Evolutionary conservation across 2,329 filamentous ascomycete genomes (phyloP), one percentile per base, ranked within the genome.

Genomic region (Cyphellophora attinorum): DNA sequence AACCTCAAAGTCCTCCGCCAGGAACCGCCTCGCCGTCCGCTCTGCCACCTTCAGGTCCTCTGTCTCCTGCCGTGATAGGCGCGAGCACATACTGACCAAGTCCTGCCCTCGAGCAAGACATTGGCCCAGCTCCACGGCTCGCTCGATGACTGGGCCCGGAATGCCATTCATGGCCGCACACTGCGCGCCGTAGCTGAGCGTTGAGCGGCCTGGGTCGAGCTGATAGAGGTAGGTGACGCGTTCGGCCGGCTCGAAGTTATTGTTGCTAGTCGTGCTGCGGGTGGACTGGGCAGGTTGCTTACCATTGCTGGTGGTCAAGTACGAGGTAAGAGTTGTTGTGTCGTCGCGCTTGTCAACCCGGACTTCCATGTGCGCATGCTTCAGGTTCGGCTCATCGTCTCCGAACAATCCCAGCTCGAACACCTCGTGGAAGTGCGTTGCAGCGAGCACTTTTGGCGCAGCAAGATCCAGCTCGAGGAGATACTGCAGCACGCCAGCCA

Each of bases 131-230:
- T 79, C 71, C 44, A 85, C 79, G 0, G 89, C 86, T 36, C 88
- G 74, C 11, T 79, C 63, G 5, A 95, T 71, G 6, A 96, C 73
- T 4, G 70, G 67, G 12, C 60, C 51, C 18, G 85, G 79, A 11
- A 98, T 76, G 1, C 88, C 88, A 49, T 93, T 95, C 56, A 93
- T 73, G 3, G 78, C 77, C 17, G 91, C 91, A 52, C 91, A 96
- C 34, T 74, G 72, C 17, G 79, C 83, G 1, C 91, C 91, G 51
- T 93, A 93, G 52, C 86, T 95, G 11, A 82, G 81, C 5, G 66
- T 75, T 47, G 79, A 89, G 37, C 79, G 70, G 1, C 88, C 88
- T 2, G 64, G 45, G 23, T 61, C 58, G 42, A 74, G 66, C 45
- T 76, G 80, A 56, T 89, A 93, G 1, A 94, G 69, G 50, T 76